Conservation (phyloP, 2,329 filamentous ascomycete genomes). For the Pezicula radicicola region DNA sequence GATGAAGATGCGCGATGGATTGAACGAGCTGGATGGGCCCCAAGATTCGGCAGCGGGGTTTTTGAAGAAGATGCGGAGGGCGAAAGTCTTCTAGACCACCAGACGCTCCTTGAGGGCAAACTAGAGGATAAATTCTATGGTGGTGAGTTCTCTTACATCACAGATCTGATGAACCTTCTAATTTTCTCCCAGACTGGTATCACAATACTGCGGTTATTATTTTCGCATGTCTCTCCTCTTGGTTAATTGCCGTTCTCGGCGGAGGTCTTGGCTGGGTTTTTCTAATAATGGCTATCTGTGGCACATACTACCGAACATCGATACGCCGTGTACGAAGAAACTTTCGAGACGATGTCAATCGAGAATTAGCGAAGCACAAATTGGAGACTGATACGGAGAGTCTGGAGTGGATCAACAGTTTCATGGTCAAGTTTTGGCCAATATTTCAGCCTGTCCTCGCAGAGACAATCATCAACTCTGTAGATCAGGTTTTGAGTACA, state of each 20-base stretch:
- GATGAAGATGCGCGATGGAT: conserved; percentile 53
- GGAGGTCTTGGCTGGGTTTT: conserved; percentile 93
- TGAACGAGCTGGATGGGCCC: conserved; percentile 78
- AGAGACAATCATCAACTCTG: conserved; percentile 86
- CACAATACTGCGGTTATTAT: conserved; percentile 94
- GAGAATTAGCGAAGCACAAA: conserved; percentile 82
- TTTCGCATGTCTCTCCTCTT: conserved; percentile 87
- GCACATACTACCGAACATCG: conserved; percentile 95
- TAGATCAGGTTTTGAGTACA: conserved; percentile 93
- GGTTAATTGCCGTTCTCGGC: conserved; percentile 84
- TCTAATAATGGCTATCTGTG: conserved; percentile 86
- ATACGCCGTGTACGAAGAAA: conserved; percentile 91
- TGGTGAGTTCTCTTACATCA: conserved; percentile 46
- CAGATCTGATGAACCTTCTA: conserved; percentile 4
- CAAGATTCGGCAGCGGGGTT: conserved; percentile 72
- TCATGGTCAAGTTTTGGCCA: conserved; percentile 98
- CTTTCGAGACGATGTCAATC: conserved; percentile 88
- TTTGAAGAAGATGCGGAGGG: conserved; percentile 44
- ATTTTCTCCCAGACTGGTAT: conserved; percentile 76
- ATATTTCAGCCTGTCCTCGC: conserved; percentile 95
- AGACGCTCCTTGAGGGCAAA: conserved; percentile 80
- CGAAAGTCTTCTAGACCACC: conserved; percentile 78
- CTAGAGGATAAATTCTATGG: conserved; percentile 90
- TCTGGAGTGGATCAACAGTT: conserved; percentile 98
- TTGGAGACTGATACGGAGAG: conserved; percentile 90